Evolutionary conservation across 1,139 yeast species (phyloP), one percentile per base, ranked within the genome.

Genomic region (Saccharomyces hybrid): DNA sequence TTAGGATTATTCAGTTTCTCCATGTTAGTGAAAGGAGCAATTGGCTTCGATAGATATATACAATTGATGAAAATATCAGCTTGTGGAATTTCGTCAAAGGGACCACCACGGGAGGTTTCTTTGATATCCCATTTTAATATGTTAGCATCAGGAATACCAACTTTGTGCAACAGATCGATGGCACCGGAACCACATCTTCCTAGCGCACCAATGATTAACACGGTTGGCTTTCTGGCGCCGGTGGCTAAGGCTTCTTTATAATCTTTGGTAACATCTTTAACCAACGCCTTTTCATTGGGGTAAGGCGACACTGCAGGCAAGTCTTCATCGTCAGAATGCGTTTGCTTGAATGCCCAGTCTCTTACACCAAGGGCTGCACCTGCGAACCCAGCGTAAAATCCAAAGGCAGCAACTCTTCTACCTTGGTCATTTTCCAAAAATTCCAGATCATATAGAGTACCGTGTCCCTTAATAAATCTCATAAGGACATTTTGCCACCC

Each of bases 131-230:
- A 93, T 77, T 88, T 88, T 66, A 80, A 72, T 58, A 93, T 82
- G 72, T 88, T 85, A 56, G 77, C 81, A 49, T 88, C 96, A 54
- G 98, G 97, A 56, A 93, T 76, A 57, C 99, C 99, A 54, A 80
- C 85, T 75, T 86, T 86, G 63, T 78, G 79, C 74, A 89, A 81
- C 57, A 90, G 78, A 63, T 87, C 95, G 62, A 88, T 76, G 41
- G 99, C 98, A 70, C 99, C 99, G n/a, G 95, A 84, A 56, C 99
- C 99, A 75, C 99, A 93, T 78, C 99, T 86, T 60, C 99, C 99
- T 58, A 91, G 79, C 27, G 99, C 99, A 68, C 99, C 99, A 70
- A 93, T 93, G 54, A 93, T 86, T 65, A 93, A 78, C 51, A 86
- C 88, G 54, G 79, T 85, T 61, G 98, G 99, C 63, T 75, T 77